phyloP scores from a whole-genome alignment of 768 basidiomycete genomes.

The Boletus speciosus region DNA sequence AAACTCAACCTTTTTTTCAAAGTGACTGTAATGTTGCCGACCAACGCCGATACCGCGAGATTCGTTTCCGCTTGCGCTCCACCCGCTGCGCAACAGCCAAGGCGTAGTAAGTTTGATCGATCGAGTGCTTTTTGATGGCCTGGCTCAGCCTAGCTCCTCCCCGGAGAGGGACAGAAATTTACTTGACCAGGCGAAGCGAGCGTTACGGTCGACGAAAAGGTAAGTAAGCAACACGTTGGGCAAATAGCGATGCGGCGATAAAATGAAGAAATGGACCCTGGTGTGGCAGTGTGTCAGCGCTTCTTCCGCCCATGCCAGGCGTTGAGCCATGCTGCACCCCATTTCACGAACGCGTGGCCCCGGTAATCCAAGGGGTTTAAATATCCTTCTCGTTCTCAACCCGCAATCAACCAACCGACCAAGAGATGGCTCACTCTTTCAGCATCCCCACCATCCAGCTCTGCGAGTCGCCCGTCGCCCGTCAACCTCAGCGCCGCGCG shows the following conservation, averaged over 20 bases:
- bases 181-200: background rate
- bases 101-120: constrained; percentile 11
- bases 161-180: background rate
- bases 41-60: constrained; percentile 25
- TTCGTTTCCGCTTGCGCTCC: constrained; percentile 19
- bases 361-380: constrained; percentile 11
- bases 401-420: constrained; percentile 3
- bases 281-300: constrained; percentile 10
- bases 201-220: constrained; percentile 5
- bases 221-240: constrained; percentile 4
- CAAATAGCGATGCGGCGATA: constrained; percentile 14
- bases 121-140: constrained; percentile 5
- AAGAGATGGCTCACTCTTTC: constrained; percentile 7
- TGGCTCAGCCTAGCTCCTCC: constrained; percentile 4
- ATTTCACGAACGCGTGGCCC: constrained; percentile 1
- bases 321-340: constrained; percentile 9
- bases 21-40: constrained; percentile 3
- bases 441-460: constrained; percentile 8
- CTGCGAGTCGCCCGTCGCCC: background rate
- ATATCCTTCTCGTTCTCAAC: constrained; percentile 3
- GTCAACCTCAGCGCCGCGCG: constrained; percentile 13
- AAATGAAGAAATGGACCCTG: constrained; percentile 8
- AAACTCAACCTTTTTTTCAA: constrained; percentile 15
- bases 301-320: background rate
- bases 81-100: background rate